Conservation (phyloP, 2,329 filamentous ascomycete species). For the Colletotrichum melonis region DNA sequence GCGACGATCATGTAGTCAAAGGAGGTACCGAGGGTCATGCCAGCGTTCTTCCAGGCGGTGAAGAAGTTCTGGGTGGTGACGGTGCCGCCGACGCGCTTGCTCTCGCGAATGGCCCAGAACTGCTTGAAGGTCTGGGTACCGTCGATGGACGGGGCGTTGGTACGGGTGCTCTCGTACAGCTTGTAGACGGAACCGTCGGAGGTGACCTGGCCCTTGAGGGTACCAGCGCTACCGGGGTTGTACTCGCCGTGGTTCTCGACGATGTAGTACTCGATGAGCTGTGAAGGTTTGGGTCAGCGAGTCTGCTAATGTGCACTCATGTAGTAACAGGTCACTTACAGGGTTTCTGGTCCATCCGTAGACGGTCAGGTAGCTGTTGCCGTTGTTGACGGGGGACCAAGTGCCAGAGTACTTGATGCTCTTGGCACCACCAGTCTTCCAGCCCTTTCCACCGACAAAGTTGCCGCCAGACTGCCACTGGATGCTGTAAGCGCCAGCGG, state of each 20-base stretch:
- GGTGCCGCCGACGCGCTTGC: conserved; percentile 61
- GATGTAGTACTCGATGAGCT: conserved; percentile 37
- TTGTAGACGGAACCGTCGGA: conserved; percentile 52
- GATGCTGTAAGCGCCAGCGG: conserved; percentile 55
- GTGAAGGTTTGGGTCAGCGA: background rate
- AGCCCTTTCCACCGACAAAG: conserved; percentile 69
- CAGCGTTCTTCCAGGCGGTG: conserved; percentile 61
- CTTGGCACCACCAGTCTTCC: conserved; percentile 61
- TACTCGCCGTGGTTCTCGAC: conserved; percentile 51
- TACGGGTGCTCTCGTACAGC: conserved; percentile 48
- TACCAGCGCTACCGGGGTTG: conserved; percentile 48
- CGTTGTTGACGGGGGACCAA: conserved; percentile 44
- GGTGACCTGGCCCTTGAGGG: conserved; percentile 47
- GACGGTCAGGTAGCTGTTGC: conserved; percentile 49
- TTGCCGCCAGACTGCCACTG: conserved; percentile 60
- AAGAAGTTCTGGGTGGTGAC: conserved; percentile 64
- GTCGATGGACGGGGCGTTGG: conserved; percentile 59
- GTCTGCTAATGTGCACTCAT: too few species aligned
- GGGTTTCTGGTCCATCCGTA: conserved; percentile 53
- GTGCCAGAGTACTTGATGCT: conserved; percentile 43
- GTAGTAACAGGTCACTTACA: conserved; percentile 37
- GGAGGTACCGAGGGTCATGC: conserved; percentile 58
- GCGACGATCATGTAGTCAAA: conserved; percentile 65
- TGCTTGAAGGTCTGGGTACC: conserved; percentile 63
- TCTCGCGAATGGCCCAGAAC: conserved; percentile 63